phyloP scores from a whole-genome alignment of 345 rosid species.

The Eucalyptus caleyi region DNA sequence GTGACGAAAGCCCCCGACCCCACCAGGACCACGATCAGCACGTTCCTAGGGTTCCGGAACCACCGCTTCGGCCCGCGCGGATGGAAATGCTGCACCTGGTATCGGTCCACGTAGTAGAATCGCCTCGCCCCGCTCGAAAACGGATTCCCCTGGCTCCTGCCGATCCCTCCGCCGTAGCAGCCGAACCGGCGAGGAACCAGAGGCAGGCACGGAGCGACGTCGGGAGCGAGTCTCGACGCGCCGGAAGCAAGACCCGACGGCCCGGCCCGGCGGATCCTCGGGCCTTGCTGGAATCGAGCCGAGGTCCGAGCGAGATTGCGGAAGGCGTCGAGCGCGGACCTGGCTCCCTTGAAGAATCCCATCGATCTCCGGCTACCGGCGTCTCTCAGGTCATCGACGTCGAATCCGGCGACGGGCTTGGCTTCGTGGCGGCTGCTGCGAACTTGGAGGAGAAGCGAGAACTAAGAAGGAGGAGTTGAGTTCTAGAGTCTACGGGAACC shows the following conservation, averaged over 20 bases:
- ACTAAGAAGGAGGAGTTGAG: not conserved
- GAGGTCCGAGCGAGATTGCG: constrained; percentile 12
- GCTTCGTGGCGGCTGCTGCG: not conserved
- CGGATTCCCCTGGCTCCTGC: not conserved
- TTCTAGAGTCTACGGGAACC: not conserved
- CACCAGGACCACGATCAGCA: constrained; percentile 33
- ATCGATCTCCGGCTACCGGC: not conserved
- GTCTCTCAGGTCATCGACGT: not conserved
- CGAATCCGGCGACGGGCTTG: not conserved
- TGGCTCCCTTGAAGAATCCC: constrained; percentile 35
- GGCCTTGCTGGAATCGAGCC: not conserved
- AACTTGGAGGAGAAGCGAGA: not conserved
- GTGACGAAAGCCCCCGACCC: constrained; percentile 51
- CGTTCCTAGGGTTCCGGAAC: constrained; percentile 53
- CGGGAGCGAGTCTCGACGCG: not conserved
- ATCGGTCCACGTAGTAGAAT: constrained; percentile 61
- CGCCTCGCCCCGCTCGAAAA: constrained; percentile 22
- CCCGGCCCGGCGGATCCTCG: not conserved
- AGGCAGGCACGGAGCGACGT: not conserved
- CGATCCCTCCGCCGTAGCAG: not conserved
- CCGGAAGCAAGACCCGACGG: not conserved
- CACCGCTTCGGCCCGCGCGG: constrained; percentile 61
- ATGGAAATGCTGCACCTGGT: constrained; percentile 51
- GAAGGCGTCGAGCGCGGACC: constrained; percentile 26
- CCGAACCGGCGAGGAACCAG: not conserved